Percentiles rank a stretch among this genome's conserved stretches.
Conservation (phyloP, 2,329 filamentous ascomycete genomes). For the Aspergillus alliaceus region DNA sequence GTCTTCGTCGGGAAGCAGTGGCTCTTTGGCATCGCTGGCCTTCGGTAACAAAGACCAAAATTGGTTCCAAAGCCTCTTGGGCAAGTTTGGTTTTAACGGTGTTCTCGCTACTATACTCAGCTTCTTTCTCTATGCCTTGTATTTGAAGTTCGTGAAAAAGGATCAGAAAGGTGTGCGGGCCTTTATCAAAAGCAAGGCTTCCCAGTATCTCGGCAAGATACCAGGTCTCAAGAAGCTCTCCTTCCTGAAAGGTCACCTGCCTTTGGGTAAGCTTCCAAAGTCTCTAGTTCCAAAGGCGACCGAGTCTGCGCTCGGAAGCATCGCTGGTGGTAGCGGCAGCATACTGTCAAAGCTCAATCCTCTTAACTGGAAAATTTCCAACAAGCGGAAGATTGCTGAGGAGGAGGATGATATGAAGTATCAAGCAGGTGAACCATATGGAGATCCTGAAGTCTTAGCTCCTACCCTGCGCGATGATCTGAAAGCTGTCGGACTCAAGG, state of each 20-base stretch:
- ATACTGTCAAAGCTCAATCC: constrained; percentile 8
- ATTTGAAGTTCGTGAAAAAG: neutral
- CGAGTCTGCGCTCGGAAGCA: constrained; percentile 4
- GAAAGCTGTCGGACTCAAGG: constrained; percentile 60
- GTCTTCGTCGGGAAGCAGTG: neutral
- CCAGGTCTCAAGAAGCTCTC: neutral
- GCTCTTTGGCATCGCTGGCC: neutral
- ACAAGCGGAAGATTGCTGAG: constrained; percentile 8
- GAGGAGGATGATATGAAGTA: constrained; percentile 14
- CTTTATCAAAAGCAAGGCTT: neutral
- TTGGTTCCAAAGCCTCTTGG: neutral
- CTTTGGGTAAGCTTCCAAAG: neutral
- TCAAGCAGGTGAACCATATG: constrained; percentile 9
- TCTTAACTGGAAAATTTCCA: constrained; percentile 5
- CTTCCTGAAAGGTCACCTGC: neutral
- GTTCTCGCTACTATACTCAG: neutral
- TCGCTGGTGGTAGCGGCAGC: constrained; percentile 6
- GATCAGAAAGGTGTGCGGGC: neutral
- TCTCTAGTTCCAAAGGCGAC: neutral
- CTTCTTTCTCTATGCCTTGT: neutral
- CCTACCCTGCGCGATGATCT: constrained; percentile 69
- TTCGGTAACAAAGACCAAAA: neutral
- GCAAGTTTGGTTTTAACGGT: neutral
- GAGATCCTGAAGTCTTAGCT: constrained; percentile 52
- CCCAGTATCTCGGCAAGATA: neutral